Conservation (phyloP, 768 basidiomycete species). For the Psilocybe subaeruginosa region DNA sequence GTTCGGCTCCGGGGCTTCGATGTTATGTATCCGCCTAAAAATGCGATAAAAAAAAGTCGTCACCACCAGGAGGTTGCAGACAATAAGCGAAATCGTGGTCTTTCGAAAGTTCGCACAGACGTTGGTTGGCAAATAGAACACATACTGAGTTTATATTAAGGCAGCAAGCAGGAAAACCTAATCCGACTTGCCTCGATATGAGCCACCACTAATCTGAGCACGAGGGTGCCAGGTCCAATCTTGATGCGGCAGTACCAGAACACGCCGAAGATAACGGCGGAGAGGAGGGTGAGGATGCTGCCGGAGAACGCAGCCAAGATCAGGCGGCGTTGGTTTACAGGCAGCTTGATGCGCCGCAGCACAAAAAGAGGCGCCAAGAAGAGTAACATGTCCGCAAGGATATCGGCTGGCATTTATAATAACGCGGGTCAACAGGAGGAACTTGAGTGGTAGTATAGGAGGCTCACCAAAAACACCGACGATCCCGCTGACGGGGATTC, state of each 20-base stretch:
- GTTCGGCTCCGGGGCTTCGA: not conserved
- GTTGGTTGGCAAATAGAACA: no score
- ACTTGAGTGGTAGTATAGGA: not conserved
- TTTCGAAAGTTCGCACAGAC: not conserved
- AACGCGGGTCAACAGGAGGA: not conserved
- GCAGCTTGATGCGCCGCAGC: conserved; percentile 1
- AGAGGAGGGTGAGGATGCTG: conserved; percentile 3
- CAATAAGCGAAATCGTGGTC: conserved; percentile 4
- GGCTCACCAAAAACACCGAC: not conserved
- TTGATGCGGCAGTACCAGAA: conserved; percentile 3
- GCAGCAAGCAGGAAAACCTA: no score
- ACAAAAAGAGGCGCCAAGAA: conserved; percentile 2
- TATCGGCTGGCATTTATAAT: not conserved
- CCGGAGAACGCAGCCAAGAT: conserved; percentile 4
- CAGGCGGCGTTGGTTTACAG: not conserved
- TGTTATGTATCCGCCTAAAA: not conserved
- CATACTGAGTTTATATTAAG: no score
- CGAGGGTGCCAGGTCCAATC: not conserved
- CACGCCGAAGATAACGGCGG: not conserved
- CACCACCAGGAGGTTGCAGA: conserved; percentile 4
- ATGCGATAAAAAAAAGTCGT: conserved; percentile 9
- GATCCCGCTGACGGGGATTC: not conserved
- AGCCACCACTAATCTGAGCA: conserved; percentile 1
- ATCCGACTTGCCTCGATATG: conserved; percentile 4
- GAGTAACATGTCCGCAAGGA: conserved; percentile 3